A percentile compares a stretch with the other conserved stretches of the same genome.
These are phyloP conservation scores for Kernera saxatilis DNA, from an alignment of 345 rosid genomes.

Conservation along the genomic window DNA sequence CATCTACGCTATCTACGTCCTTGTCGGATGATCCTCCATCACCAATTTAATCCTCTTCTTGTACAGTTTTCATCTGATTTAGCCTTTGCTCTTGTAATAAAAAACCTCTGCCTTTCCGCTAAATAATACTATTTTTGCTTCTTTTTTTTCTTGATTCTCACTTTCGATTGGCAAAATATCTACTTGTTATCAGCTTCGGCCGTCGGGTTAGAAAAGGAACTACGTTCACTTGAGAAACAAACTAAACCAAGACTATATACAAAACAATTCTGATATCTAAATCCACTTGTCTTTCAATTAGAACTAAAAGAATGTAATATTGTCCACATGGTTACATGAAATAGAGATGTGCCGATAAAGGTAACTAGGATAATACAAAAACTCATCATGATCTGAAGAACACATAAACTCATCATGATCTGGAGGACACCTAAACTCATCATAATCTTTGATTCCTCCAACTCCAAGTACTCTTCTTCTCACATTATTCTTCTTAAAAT, in stretches of 20 bases:
- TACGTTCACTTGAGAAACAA: no score
- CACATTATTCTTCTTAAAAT: no score
- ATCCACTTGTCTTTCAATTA: no score
- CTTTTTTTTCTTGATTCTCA: not conserved
- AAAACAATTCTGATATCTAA: no score
- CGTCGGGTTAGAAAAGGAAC: not conserved
- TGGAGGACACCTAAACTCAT: no score
- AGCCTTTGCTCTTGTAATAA: not conserved
- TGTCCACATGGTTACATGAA: not conserved
- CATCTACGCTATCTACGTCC: slow-evolving; percentile 74
- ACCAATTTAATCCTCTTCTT: not conserved
- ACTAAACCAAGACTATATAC: not conserved
- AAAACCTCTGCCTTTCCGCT: not conserved
- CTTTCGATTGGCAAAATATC: not conserved
- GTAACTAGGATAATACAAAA: no score
- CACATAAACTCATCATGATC: no score
- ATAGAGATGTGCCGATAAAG: not conserved
- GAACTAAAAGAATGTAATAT: not conserved
- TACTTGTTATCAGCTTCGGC: not conserved
- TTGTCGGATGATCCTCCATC: slow-evolving; percentile 59
- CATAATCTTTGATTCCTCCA: no score
- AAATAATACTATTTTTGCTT: not conserved
- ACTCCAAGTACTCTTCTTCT: no score
- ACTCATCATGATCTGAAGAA: no score
- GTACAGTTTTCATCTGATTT: slow-evolving; percentile 20